Conservation (phyloP, 192 early-diverging fungal genomes). For the Powellomyces hirtus region DNA sequence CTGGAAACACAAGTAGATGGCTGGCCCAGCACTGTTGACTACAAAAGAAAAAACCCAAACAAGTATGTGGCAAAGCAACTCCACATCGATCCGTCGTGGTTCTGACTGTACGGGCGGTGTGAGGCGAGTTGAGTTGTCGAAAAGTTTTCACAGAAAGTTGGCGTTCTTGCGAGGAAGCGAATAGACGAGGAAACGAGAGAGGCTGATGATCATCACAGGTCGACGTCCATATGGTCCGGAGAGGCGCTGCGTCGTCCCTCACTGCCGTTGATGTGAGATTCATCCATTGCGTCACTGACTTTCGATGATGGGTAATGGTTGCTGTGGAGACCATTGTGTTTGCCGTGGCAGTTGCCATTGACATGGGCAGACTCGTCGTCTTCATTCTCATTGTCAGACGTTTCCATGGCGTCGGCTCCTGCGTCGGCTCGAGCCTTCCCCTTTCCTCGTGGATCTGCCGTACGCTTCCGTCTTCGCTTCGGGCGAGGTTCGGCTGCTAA, state of each 20-base stretch:
- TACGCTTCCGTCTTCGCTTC: not conserved
- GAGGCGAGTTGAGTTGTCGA: not conserved
- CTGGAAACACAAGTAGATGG: not conserved
- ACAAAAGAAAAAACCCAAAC: too few relatives aligned
- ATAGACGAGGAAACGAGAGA: not conserved
- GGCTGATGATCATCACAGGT: not conserved
- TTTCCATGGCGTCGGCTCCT: not conserved
- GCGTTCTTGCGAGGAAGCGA: not conserved
- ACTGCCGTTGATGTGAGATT: too few relatives aligned
- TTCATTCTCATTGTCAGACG: not conserved
- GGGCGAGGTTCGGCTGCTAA: not conserved
- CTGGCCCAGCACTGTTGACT: too few relatives aligned
- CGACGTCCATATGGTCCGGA: not conserved
- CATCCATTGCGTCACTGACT: too few relatives aligned
- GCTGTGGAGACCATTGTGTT: too few relatives aligned
- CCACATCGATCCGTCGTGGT: too few relatives aligned
- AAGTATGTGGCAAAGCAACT: too few relatives aligned
- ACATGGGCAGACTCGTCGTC: not conserved
- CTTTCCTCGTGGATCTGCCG: not conserved
- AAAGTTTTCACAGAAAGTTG: not conserved
- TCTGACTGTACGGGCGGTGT: not conserved
- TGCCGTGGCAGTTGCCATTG: not conserved
- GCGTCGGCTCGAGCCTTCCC: not conserved
- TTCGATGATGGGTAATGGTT: too few relatives aligned
- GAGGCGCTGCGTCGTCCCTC: not conserved